Percentiles rank a stretch among this genome's conserved stretches.
Evolutionary conservation across 495 filamentous ascomycete species (phyloP).

Genomic region (Talaromyces stipitatus): DNA sequence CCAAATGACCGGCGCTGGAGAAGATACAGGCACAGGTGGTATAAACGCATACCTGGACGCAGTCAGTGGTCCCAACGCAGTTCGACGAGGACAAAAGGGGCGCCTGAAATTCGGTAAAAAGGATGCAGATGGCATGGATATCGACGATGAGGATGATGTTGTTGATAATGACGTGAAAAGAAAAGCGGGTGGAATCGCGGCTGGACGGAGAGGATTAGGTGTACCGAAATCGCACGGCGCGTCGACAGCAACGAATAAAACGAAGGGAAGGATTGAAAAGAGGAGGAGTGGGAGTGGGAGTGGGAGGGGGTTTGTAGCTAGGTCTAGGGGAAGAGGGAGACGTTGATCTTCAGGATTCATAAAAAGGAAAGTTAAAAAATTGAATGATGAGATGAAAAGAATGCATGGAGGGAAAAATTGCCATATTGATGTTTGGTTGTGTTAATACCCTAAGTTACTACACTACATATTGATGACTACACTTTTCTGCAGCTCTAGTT

Average conservation of each 20-base stretch:
- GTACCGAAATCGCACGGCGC: conserved; percentile 36
- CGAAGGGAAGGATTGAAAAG: conserved; percentile 31
- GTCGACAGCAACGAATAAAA: conserved; percentile 9
- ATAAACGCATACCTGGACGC: conserved; percentile 91
- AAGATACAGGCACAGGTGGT: conserved; percentile 38
- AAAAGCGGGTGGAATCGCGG: conserved; percentile 9
- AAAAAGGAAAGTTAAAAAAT: not conserved
- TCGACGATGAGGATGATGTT: conserved; percentile 60
- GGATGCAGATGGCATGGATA: conserved; percentile 52
- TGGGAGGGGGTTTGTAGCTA: conserved; percentile 13
- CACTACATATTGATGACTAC: no score
- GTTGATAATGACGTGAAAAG: conserved; percentile 18
- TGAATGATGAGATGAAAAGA: not conserved
- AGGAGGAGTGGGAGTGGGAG: conserved; percentile 18
- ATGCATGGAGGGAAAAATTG: not conserved
- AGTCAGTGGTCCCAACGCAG: conserved; percentile 74
- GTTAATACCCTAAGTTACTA: not conserved
- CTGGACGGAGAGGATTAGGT: conserved; percentile 37
- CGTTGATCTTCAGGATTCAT: not conserved
- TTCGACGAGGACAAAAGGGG: conserved; percentile 72
- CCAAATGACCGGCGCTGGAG: conserved; percentile 52
- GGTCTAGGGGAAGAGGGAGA: conserved; percentile 16
- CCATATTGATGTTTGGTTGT: not conserved
- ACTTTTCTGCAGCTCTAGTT: no score
- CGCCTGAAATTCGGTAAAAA: conserved; percentile 75